phyloP scores from a whole-genome alignment of 768 basidiomycete genomes.

The Kwoniella botswanensis region DNA sequence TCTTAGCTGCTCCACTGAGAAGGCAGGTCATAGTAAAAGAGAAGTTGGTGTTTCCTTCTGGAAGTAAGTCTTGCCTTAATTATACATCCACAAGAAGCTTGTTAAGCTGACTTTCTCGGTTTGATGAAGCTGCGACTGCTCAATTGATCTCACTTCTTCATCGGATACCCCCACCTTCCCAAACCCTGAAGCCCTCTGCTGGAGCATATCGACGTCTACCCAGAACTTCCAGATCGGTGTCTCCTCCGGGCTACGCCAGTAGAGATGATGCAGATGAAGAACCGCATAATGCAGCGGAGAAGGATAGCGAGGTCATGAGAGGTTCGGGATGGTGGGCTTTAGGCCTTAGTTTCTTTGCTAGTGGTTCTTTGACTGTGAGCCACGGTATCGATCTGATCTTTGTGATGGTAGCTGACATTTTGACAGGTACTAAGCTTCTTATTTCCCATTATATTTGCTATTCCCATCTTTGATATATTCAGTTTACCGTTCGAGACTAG shows the following conservation, averaged over 20 bases:
- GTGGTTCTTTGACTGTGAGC: conserved; percentile 75
- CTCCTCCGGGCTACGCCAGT: conserved; percentile 44
- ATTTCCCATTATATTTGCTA: conserved; percentile 83
- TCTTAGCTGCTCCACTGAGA: conserved; percentile 89
- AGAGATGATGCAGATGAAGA: conserved; percentile 54
- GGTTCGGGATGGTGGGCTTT: conserved; percentile 79
- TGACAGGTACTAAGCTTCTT: conserved; percentile 80
- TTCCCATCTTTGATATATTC: conserved; percentile 67
- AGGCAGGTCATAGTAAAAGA: conserved; percentile 97
- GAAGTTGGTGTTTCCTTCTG: conserved; percentile 89
- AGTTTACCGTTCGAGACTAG: conserved; percentile 68
- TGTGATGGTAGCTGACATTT: not conserved
- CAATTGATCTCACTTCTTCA: conserved; percentile 92
- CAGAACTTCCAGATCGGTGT: conserved; percentile 39
- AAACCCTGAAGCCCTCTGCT: conserved; percentile 65
- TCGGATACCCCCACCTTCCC: conserved; percentile 57
- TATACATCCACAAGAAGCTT: too few relatives aligned
- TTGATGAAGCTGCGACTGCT: conserved; percentile 73
- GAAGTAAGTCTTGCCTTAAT: conserved; percentile 61
- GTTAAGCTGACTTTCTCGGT: not conserved
- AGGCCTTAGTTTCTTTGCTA: conserved; percentile 75
- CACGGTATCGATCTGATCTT: too few relatives aligned
- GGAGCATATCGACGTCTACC: conserved; percentile 43
- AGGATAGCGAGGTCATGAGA: conserved; percentile 64
- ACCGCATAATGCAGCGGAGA: conserved; percentile 47